Evolutionary conservation across 2,329 filamentous ascomycete genomes (phyloP).

Genomic region (Alternaria rosae): DNA sequence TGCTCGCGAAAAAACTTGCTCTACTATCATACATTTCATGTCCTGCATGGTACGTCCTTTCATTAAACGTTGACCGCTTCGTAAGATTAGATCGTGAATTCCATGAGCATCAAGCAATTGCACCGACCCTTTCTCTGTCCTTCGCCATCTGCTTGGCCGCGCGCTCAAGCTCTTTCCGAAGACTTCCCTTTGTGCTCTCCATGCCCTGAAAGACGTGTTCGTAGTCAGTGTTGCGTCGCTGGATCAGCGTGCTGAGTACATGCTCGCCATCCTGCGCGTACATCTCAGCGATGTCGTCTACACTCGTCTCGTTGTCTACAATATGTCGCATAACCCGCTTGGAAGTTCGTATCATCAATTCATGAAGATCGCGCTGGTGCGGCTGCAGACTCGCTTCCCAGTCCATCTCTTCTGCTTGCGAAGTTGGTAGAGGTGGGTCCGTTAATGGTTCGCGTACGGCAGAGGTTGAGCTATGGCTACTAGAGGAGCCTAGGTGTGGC

Average conservation of each 20-base stretch:
- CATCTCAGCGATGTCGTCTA: slow-evolving; percentile 53
- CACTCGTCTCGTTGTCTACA: slow-evolving; percentile 55
- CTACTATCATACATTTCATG: background rate
- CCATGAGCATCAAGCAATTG: background rate
- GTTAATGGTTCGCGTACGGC: slow-evolving; percentile 25
- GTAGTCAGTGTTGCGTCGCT: slow-evolving; percentile 51
- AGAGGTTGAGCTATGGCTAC: slow-evolving; percentile 41
- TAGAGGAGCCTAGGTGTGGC: slow-evolving; percentile 25
- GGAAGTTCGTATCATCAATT: slow-evolving; percentile 50
- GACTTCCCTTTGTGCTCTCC: slow-evolving; percentile 29
- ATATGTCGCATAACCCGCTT: slow-evolving; percentile 56
- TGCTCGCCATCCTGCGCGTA: slow-evolving; percentile 54
- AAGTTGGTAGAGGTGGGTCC: slow-evolving; percentile 26
- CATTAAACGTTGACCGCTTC: background rate
- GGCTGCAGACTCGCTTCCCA: slow-evolving; percentile 51
- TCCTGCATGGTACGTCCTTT: background rate
- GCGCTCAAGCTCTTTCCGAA: slow-evolving; percentile 27
- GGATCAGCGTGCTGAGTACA: slow-evolving; percentile 54
- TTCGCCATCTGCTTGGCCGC: slow-evolving; percentile 15
- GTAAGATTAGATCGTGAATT: background rate
- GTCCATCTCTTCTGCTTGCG: slow-evolving; percentile 41
- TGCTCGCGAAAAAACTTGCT: background rate
- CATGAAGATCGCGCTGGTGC: slow-evolving; percentile 50
- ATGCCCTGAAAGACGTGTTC: slow-evolving; percentile 31
- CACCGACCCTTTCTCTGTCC: slow-evolving; percentile 13